Percentiles rank a stretch among this genome's conserved stretches.
Evolutionary conservation across 1,284 basidiomycete species (phyloP).

Genomic region (Phellopilus nigrolimitatus): DNA sequence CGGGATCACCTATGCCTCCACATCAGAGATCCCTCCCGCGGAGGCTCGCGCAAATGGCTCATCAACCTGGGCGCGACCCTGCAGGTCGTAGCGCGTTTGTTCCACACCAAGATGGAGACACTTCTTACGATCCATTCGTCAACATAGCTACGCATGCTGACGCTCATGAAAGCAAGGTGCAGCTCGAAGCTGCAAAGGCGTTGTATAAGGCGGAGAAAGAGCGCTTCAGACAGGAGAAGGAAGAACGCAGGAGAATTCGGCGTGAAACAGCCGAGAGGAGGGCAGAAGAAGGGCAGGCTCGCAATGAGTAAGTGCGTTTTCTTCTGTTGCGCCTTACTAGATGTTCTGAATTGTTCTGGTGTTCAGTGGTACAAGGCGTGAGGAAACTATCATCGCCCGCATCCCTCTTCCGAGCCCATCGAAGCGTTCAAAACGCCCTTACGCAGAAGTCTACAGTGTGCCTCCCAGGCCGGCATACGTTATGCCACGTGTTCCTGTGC

Average conservation of each 20-base stretch:
- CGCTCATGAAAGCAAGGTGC: constrained; percentile 44
- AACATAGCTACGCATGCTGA: constrained; percentile 8
- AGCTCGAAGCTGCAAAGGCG: constrained; percentile 62
- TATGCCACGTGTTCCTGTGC: not conserved
- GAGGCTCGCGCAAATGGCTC: not conserved
- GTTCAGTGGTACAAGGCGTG: constrained; percentile 10
- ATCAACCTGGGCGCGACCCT: not conserved
- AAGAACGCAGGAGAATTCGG: constrained; percentile 43
- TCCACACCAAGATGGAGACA: constrained; percentile 1
- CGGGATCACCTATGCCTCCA: not conserved
- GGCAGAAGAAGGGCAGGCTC: constrained; percentile 19
- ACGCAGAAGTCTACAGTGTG: constrained; percentile 8
- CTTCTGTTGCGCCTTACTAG: not conserved
- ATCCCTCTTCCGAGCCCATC: constrained; percentile 4
- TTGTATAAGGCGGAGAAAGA: constrained; percentile 66
- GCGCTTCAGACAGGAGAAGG: constrained; percentile 53
- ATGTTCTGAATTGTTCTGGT: not conserved
- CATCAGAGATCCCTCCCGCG: not conserved
- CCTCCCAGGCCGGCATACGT: not conserved
- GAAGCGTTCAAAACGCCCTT: not conserved
- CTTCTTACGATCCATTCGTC: not conserved
- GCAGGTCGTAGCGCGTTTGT: not conserved
- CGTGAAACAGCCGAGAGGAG: constrained; percentile 24
- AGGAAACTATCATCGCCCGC: constrained; percentile 20
- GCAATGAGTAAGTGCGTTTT: constrained; percentile 10